Evolutionary conservation across 1,139 yeast species (phyloP).

Genomic region (Geotrichum reessii): DNA sequence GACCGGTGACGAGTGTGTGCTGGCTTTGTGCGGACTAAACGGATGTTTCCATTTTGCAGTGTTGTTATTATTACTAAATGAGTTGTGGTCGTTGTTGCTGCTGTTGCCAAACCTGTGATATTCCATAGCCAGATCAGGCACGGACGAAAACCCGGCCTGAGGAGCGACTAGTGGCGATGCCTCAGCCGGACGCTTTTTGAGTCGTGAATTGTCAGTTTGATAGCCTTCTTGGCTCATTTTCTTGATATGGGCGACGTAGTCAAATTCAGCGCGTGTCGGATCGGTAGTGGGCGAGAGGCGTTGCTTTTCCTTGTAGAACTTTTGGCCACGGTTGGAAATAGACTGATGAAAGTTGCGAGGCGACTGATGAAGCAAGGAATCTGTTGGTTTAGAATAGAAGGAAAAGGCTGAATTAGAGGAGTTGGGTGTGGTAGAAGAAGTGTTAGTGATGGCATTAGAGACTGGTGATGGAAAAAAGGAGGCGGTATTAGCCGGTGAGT

Average conservation of each 20-base stretch:
- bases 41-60: background rate
- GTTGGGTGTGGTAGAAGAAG: slow-evolving; percentile 16
- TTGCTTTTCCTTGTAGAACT: background rate
- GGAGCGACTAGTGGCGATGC: slow-evolving; percentile 3
- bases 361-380: background rate
- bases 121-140: slow-evolving; percentile 4
- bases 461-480: slow-evolving; percentile 14
- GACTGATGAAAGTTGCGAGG: background rate
- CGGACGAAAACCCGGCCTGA: slow-evolving; percentile 1
- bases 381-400: slow-evolving; percentile 5
- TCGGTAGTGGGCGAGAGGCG: slow-evolving; percentile 11
- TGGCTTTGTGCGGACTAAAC: slow-evolving; percentile 15
- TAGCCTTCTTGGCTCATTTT: slow-evolving; percentile 46
- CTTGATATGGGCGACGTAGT: slow-evolving; percentile 62
- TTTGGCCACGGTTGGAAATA: background rate
- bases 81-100: slow-evolving; percentile 15
- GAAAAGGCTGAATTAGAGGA: slow-evolving; percentile 13
- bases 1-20: slow-evolving; percentile 18
- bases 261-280: slow-evolving; percentile 37
- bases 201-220: slow-evolving; percentile 2
- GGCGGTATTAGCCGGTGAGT: slow-evolving; percentile 13
- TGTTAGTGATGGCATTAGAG: slow-evolving; percentile 1
- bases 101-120: slow-evolving; percentile 1
- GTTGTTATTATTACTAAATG: slow-evolving; percentile 3
- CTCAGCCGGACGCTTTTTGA: slow-evolving; percentile 14